Base-by-base conservation (phyloP, 2,329 filamentous ascomycete species). In the Pseudogymnoascus sp. region DNA sequence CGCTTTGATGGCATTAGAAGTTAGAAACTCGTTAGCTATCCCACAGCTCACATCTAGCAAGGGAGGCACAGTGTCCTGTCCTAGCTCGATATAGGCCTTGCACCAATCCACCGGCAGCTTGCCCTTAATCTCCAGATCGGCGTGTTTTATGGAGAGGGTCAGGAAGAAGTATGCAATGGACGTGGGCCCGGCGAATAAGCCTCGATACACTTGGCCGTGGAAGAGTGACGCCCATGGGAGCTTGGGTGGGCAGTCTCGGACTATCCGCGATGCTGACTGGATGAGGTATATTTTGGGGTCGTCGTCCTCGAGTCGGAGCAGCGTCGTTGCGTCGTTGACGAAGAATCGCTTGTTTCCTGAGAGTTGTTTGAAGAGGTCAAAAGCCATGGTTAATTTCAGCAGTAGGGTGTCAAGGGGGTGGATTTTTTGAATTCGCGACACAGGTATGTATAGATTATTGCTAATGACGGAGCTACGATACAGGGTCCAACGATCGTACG, bases 81-180 rank as follows among this genome's bases (percentile, higher is more conserved):
- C 63, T 8, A 62, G n/a, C 8, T 62, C 59, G 11, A 67, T 61
- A 56, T 67, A 67, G 1, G 37, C 61, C 13, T 50, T 38, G 37
- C 64, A 65, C 65, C 65, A 67, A 5, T 65, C 29, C 21, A 21
- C 13, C 11, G 63, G 63, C 4, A 21, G 21, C 35, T 47, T 61
- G 21, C 64, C 63, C 11, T 64, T 26, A 19, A 67, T 78, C 77
- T 63, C 81, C 75, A 6, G 80, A 38, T 78, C 70, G 0, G 82
- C 80, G 24, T 80, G 76, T 2, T 71, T 65, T 2, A 71, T 70
- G 5, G 79, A 81, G 2, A 84, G 73, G 7, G 76, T 75, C 21
- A 82, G 77, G 71, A 86, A 82, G 8, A 86, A 74, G 65, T 82
- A 82, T 4, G 81, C 80, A n/a, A 84, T 73, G 13, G 81, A 80